Percentiles rank a stretch among this genome's conserved stretches.
Evolutionary conservation across 2,329 filamentous ascomycete genomes (phyloP).

Genomic region (Lachnellula occidentalis): DNA sequence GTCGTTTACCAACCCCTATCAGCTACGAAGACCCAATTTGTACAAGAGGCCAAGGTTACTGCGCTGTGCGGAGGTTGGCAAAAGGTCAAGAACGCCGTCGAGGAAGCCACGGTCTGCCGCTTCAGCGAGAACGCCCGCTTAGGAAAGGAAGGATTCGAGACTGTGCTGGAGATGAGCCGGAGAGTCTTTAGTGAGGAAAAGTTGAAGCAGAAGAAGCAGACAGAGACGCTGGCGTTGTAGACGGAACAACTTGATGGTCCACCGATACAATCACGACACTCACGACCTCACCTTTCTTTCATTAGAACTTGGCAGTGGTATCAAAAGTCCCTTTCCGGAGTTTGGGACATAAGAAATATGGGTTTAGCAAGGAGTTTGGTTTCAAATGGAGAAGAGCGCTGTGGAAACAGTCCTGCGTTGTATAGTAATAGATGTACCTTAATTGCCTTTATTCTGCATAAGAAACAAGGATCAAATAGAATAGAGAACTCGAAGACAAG

Average conservation of each 20-base stretch:
- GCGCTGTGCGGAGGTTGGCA: constrained; percentile 96
- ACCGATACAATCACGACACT: constrained; percentile 2
- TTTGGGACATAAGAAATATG: neutral
- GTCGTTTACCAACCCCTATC: constrained; percentile 70
- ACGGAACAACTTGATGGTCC: neutral
- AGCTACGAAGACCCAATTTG: constrained; percentile 66
- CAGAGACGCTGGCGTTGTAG: constrained; percentile 14
- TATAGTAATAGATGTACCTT: constrained; percentile 1
- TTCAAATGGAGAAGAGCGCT: neutral
- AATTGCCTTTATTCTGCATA: neutral
- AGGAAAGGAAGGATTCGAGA: constrained; percentile 91
- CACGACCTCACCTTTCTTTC: constrained; percentile 9
- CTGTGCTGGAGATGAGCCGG: constrained; percentile 87
- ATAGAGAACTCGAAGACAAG: neutral
- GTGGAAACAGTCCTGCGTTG: neutral
- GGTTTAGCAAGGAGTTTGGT: constrained; percentile 4
- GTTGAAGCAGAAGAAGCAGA: constrained; percentile 44
- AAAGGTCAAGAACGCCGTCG: constrained; percentile 92
- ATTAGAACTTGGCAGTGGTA: constrained; percentile 3
- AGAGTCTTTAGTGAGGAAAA: constrained; percentile 87
- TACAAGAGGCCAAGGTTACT: constrained; percentile 87
- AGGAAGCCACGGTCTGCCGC: constrained; percentile 80
- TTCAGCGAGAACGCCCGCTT: constrained; percentile 90
- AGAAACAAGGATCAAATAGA: neutral
- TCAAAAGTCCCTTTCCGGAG: constrained; percentile 15